Evolutionary conservation across 306 rosid genomes (phyloP), one percentile per base, ranked within the genome.

Genomic region (Glycine soja): DNA sequence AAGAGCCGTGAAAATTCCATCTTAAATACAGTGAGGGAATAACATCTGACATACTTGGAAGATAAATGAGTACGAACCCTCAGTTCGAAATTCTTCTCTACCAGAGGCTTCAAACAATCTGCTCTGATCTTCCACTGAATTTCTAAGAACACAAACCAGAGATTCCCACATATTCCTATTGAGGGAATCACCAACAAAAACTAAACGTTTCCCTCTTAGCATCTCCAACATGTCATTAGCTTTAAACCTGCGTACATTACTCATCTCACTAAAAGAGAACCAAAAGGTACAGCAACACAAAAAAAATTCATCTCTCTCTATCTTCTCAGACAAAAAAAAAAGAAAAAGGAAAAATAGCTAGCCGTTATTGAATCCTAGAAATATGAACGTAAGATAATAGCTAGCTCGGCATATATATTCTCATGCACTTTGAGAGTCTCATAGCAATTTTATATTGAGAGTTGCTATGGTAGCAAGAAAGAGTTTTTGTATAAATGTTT

Each of bases 111-210:
- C 98, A 56, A 81, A 93, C 61, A 93, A 89, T 64, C 85, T 87
- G 76, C 71, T 81, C 45, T 62, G 80, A 83, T 93, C 88, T 84
- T 89, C 87, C 50, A 74, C 93, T 0, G 98, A 84, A 80, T 91
- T 91, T 69, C 92, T 89, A 47, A 93, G 82, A 57, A 87, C 76
- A 86, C 98, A 93, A 87, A 93, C 75, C 50, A 93, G 87, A 72
- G 98, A 93, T 76, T 93, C 98, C 98, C 98, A 93, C 98, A 93
- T 93, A 75, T 93, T 93, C 83, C 98, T 87, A 63, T 93, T 93
- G 62, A 93, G 89, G 43, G 98, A 93, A 89, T 93, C 98, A 2
- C 98, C 98, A 24, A 93, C 90, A 56, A 88, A 93, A 70, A 89
- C 98, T 36, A 93, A 72, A 68, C 98, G 87, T 80, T 88, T 93